Conservation (phyloP, 345 rosid genomes). For the Pelargonium nanum region DNA sequence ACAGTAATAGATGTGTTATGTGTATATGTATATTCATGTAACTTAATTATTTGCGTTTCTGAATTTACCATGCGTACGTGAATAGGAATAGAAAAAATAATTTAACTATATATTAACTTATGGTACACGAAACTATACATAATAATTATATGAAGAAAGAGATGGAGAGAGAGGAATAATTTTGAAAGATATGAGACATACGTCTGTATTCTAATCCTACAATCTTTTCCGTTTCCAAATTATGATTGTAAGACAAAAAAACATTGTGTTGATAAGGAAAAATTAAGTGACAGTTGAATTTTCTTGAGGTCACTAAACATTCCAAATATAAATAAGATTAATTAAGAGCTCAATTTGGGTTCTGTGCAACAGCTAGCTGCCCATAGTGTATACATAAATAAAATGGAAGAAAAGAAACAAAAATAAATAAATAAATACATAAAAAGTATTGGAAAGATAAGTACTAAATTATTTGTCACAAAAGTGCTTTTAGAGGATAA, state of each 20-base stretch:
- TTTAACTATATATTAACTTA: too few relatives aligned
- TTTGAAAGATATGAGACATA: not conserved
- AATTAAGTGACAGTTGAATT: not conserved
- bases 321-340: not conserved
- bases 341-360: not conserved
- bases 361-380: not conserved
- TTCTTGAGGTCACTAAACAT: not conserved
- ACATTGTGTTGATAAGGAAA: not conserved
- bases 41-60: too few relatives aligned
- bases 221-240: not conserved
- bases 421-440: too few relatives aligned
- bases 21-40: too few relatives aligned
- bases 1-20: too few relatives aligned
- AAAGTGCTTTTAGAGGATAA: too few relatives aligned
- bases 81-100: too few relatives aligned
- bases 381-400: not conserved
- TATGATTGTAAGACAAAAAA: not conserved
- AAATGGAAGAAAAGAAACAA: not conserved
- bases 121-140: too few relatives aligned
- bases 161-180: too few relatives aligned
- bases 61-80: too few relatives aligned
- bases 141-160: too few relatives aligned
- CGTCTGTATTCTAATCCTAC: not conserved
- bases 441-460: not conserved
- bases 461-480: not conserved